Evolutionary conservation across 1,139 yeast species (phyloP), one percentile per base, ranked within the genome.

Genomic region (Kodamaea suecica): DNA sequence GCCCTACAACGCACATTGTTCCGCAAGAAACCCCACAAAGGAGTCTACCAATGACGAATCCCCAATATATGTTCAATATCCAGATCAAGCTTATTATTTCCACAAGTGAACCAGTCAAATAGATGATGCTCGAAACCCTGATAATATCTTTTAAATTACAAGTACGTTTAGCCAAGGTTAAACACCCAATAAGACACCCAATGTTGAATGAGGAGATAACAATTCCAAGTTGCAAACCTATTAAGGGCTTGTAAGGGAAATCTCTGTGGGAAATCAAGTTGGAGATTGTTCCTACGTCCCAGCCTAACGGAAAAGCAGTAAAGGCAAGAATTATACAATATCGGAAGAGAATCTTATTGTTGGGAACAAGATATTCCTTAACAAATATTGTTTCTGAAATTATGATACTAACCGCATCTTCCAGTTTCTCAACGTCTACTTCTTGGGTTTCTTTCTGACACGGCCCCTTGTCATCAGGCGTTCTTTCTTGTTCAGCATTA

Each of bases 231-330:
- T 33, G 32, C 10, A 41, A 30, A 11, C 36, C 20, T 2, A 35
- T 15, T 14, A 39, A 27, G 2, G 24, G 12, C 4, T 21, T 31
- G 29, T 34, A 39, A 25, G 41, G 43, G 33, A 48, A 36, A 26
- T 24, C 5, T 23, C 33, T 19, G 30, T 36, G 38, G 5, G 28
- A 11, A 10, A 13, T 25, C 17, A 36, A 29, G 17, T 35, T 35
- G 19, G 55, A 43, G 48, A 81, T 71, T 24, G 59, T 53, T 36
- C 57, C 59, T 26, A 57, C 53, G 36, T 53, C 59, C 36, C 46
- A 53, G 11, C 59, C 57, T 30, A 54, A 53, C 7, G 53, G 55
- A 30, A 48, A 53, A 11, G 57, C 57, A 30, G 57, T 56, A 27
- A 54, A 52, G 12, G 59, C 56, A 8, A 54, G 48, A 29, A 54